These are phyloP conservation scores for Leccinum barrowsii DNA, from an alignment of 768 basidiomycete genomes.

Conservation along the genomic window DNA sequence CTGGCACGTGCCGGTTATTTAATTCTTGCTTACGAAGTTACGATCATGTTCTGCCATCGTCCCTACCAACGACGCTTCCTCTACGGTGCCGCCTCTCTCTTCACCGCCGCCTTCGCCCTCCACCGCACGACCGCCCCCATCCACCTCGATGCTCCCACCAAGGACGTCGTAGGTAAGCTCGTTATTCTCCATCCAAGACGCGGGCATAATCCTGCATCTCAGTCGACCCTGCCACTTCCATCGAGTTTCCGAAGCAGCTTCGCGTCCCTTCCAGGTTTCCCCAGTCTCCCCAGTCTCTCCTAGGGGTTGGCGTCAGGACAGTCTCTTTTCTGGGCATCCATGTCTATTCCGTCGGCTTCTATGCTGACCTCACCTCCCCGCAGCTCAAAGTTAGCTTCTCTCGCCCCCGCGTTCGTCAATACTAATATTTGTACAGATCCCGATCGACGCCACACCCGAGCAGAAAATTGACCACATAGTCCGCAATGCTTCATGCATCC, in stretches of 20 bases:
- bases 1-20: conserved; percentile 12
- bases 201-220: background rate
- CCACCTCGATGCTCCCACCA: conserved; percentile 43
- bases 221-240: conserved; percentile 75
- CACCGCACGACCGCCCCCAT: conserved; percentile 27
- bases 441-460: conserved; percentile 52
- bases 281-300: conserved; percentile 59
- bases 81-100: conserved; percentile 33
- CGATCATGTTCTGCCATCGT: conserved; percentile 13
- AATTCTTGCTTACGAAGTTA: too few relatives aligned
- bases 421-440: conserved; percentile 41
- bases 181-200: background rate
- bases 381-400: conserved; percentile 47
- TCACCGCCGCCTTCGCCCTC: conserved; percentile 29
- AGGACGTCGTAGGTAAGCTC: conserved; percentile 23
- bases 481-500: conserved; percentile 61
- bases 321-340: conserved; percentile 86
- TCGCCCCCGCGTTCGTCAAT: background rate
- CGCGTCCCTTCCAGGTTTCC: conserved; percentile 60
- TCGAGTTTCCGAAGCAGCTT: conserved; percentile 67
- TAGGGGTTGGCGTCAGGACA: conserved; percentile 84
- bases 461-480: conserved; percentile 71
- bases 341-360: conserved; percentile 89
- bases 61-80: conserved; percentile 24
- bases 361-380: conserved; percentile 74